phyloP scores from a whole-genome alignment of 202 grass and related monocot species.

The Sporobolus alterniflorus region DNA sequence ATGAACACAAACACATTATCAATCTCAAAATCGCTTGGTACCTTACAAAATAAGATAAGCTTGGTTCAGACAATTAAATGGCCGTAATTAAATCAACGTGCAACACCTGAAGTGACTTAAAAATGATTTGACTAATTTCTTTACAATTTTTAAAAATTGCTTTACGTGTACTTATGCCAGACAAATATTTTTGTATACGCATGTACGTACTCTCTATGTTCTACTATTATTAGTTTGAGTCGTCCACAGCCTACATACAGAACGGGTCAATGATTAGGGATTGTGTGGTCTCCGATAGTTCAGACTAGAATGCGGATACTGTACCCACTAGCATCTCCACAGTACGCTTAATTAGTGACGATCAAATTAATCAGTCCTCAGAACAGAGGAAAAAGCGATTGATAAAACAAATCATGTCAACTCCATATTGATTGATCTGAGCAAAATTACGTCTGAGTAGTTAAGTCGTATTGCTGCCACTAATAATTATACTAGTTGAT shows the following conservation, averaged over 20 bases:
- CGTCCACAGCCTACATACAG: neutral
- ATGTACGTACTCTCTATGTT: neutral
- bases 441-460: no score
- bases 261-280: neutral
- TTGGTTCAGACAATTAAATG: neutral
- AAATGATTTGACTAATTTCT: no score
- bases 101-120: neutral
- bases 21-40: neutral
- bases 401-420: no score
- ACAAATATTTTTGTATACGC: no score
- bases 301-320: slow-evolving; percentile 1
- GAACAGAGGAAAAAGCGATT: no score
- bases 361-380: neutral
- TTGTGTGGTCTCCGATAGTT: neutral
- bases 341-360: neutral
- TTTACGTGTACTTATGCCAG: neutral
- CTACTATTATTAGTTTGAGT: neutral
- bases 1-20: no score
- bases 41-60: neutral
- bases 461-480: no score
- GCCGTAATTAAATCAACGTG: neutral
- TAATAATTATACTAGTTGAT: no score
- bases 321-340: slow-evolving; percentile 14
- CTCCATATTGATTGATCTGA: no score
- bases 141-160: no score